Base-by-base conservation (phyloP, 768 basidiomycete species). In the Suillus subluteus region DNA sequence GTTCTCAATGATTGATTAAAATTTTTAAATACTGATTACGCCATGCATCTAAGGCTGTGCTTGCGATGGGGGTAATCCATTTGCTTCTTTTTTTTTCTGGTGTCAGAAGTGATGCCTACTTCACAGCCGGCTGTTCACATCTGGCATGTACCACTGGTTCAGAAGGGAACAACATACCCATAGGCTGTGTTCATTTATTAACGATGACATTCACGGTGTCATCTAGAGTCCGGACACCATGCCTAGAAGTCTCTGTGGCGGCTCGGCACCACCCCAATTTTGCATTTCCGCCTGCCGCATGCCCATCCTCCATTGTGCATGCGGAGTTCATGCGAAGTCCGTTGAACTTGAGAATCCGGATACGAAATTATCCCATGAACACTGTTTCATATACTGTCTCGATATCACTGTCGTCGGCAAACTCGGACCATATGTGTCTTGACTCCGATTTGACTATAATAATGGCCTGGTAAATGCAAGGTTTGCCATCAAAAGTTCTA, bases 41-140 rank as follows among this genome's bases (percentile, higher is more conserved):
- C 8, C 38, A 26, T 40, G 12, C 35, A 18, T 15, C 8, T 16
- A 6, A 58, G 8, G 58, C 23, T 58, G 38, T 40, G 38, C 7
- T n/a, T 37, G 56, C 8, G 11, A 37, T 37, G 43, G 18, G 38
- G 35, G 56, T 26, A 30, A 38, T 30, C 58, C 40, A 11, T 7
- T 26, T 9, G 16, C 58, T 40, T 59, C 35, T 40, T 16, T 59
- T 16, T 59, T 40, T 41, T 59, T 41, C 37, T 59, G 58, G 58
- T 26, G 15, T 59, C 37, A 2, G 58, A 56, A 58, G 50, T 26
- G 52, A 15, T 30, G 16, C 54, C 54, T 30, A 55, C 30, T 21
- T 21, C 18, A 32, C 54, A 21, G 30, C 30, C 54, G 54, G 23
- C 40, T 26, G 26, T 59, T 41, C 26, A 41, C 40, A 59, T 41